phyloP scores from a whole-genome alignment of 1,284 basidiomycete genomes.

The Apiotrichum montevideense region DNA sequence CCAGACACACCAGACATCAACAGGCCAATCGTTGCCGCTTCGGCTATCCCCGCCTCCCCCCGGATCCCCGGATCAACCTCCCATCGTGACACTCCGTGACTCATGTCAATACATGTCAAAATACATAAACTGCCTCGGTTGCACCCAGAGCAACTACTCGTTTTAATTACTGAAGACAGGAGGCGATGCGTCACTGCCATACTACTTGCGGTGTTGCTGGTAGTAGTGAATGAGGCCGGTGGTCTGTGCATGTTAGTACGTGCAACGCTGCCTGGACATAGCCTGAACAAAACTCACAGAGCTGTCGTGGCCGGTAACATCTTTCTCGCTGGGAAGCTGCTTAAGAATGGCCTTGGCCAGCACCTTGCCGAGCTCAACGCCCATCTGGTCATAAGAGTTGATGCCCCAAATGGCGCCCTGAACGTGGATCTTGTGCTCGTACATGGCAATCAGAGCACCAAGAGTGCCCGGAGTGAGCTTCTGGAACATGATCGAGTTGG shows the following conservation, averaged over 20 bases:
- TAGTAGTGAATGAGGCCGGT: slow-evolving; percentile 91
- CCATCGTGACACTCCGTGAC: too few species aligned
- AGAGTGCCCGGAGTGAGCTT: slow-evolving; percentile 83
- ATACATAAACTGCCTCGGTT: too few species aligned
- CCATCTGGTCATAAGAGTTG: slow-evolving; percentile 78
- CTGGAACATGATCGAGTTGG: slow-evolving; percentile 94
- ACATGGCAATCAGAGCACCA: slow-evolving; percentile 52
- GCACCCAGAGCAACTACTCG: too few species aligned
- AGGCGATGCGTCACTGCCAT: too few species aligned
- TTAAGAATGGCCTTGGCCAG: slow-evolving; percentile 91
- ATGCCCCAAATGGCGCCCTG: slow-evolving; percentile 97
- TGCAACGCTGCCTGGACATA: too few species aligned
- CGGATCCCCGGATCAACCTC: too few species aligned
- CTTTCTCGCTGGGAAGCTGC: slow-evolving; percentile 71
- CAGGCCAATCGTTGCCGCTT: too few species aligned
- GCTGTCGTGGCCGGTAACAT: slow-evolving; percentile 85
- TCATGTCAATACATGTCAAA: too few species aligned
- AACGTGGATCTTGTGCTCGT: slow-evolving; percentile 96
- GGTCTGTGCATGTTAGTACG: slow-evolving; percentile 53
- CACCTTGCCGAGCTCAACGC: slow-evolving; percentile 90
- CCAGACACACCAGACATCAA: too few species aligned
- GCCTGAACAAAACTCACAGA: slow-evolving; percentile 57
- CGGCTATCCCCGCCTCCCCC: too few species aligned
- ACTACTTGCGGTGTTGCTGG: slow-evolving; percentile 63
- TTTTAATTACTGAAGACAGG: too few species aligned